Evolutionary conservation across 371 early-diverging fungal species (phyloP).

Genomic region (Mortierella sp.): DNA sequence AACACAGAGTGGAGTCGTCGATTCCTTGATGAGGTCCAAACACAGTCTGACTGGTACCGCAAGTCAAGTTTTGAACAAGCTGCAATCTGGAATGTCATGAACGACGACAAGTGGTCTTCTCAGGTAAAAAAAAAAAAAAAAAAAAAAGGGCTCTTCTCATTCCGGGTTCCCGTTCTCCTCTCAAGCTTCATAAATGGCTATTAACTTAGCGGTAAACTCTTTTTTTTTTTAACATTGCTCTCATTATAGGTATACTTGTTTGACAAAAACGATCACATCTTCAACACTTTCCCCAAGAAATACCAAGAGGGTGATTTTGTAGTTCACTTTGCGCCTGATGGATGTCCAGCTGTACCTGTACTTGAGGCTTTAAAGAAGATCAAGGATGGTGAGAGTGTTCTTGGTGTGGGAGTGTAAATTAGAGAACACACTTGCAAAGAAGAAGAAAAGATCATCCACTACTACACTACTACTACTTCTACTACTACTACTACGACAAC

Average conservation of each 20-base stretch:
- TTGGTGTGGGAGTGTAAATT: conserved; percentile 6
- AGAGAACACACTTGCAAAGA: background rate
- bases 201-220: too few relatives aligned
- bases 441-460: too few relatives aligned
- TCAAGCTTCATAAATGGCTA: too few relatives aligned
- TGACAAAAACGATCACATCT: conserved; percentile 62
- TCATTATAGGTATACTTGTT: conserved; percentile 47
- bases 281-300: conserved; percentile 61
- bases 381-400: background rate
- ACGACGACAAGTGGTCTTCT: conserved; percentile 40
- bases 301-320: conserved; percentile 64
- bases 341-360: conserved; percentile 63
- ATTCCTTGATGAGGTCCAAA: conserved; percentile 65
- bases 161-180: too few relatives aligned
- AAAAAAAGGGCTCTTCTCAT: too few relatives aligned
- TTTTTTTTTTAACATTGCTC: background rate
- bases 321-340: conserved; percentile 68
- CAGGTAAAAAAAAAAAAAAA: too few relatives aligned
- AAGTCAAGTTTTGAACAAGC: conserved; percentile 66
- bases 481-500: background rate
- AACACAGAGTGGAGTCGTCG: conserved; percentile 67
- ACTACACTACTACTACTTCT: too few relatives aligned
- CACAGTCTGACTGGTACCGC: conserved; percentile 57
- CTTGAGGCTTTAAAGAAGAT: conserved; percentile 52
- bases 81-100: conserved; percentile 71